Evolutionary conservation across 176 grass and related monocot species (phyloP).

Genomic region (Bothriochloa decipiens): DNA sequence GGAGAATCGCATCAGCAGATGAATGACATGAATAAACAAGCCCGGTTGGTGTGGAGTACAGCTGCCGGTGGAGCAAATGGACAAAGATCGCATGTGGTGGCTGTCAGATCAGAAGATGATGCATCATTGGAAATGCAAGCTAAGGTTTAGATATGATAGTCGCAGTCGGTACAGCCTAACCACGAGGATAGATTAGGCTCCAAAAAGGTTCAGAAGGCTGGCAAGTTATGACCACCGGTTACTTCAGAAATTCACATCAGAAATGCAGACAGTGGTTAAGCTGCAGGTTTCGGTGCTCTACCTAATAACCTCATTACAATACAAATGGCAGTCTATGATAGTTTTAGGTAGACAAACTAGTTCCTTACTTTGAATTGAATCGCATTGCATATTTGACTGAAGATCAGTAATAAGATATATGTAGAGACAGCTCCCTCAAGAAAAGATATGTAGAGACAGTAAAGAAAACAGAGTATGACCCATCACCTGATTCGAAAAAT

Average conservation of each 20-base stretch:
- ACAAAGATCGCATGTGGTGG: slow-evolving; percentile 42
- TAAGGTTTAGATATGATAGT: neutral
- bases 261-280: neutral
- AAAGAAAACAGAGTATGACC: too few species aligned
- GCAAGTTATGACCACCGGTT: too few species aligned
- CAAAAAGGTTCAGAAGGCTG: neutral
- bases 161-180: slow-evolving; percentile 6
- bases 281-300: neutral
- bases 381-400: neutral
- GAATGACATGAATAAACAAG: slow-evolving; percentile 17
- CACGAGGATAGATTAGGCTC: neutral
- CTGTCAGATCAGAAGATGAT: neutral
- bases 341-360: neutral
- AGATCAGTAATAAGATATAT: neutral
- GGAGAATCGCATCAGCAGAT: slow-evolving; percentile 1
- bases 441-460: neutral
- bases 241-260: neutral
- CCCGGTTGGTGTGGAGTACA: neutral
- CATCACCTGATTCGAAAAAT: neutral
- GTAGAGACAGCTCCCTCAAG: too few species aligned
- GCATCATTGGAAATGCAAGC: slow-evolving; percentile 5
- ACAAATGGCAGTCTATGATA: neutral
- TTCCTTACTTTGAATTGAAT: neutral
- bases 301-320: neutral
- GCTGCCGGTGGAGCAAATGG: slow-evolving; percentile 16